Evolutionary conservation across 2,329 filamentous ascomycete genomes (phyloP), one percentile per base, ranked within the genome.

Genomic region (Daldinia sp.): DNA sequence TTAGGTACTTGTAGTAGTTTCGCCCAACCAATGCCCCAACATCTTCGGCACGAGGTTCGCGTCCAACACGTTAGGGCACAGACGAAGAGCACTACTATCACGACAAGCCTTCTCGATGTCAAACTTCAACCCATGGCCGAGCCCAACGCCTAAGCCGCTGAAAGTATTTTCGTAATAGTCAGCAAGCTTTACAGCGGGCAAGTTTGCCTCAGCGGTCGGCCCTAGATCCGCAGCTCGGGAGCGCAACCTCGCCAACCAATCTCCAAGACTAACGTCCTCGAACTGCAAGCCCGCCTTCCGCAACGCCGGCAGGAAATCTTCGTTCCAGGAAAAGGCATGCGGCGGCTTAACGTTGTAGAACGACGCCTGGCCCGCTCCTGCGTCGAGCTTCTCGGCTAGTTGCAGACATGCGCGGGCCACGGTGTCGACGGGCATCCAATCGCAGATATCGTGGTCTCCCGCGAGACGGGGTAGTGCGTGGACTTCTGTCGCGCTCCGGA

Each of bases 301-400:
- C 9, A 82, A 64, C 0, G 73, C 72, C 0, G 71, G 73, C 3
- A 82, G 73, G 51, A 82, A 72, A 0, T 69, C 61, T 0, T 73
- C 71, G 51, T 76, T 79, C 80, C 80, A 82, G 5, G 75, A 73
- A 63, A 82, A 82, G 5, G 61, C 64, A 60, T 76, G 71, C 67
- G 76, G 64, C n/a, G 72, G 61, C 60, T 70, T 69, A 55, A 76
- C 10, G 59, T 77, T 76, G 56, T 74, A 77, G 67, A 75, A 74
- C 35, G 63, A 33, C 20, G 69, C 37, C 35, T 66, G 64, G 41
- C 41, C 39, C 42, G 46, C 39, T 9, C n/a, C 30, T 10, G 18
- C 2, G 7, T 13, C 23, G 35, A 74, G 61, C 51, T 54, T 67
- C 53, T 58, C 63, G 48, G 68, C 67, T 41, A 73, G 68, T 64